These are phyloP conservation scores for Malassezia japonica DNA, from an alignment of 1,284 basidiomycete genomes.

Conservation along the genomic window DNA sequence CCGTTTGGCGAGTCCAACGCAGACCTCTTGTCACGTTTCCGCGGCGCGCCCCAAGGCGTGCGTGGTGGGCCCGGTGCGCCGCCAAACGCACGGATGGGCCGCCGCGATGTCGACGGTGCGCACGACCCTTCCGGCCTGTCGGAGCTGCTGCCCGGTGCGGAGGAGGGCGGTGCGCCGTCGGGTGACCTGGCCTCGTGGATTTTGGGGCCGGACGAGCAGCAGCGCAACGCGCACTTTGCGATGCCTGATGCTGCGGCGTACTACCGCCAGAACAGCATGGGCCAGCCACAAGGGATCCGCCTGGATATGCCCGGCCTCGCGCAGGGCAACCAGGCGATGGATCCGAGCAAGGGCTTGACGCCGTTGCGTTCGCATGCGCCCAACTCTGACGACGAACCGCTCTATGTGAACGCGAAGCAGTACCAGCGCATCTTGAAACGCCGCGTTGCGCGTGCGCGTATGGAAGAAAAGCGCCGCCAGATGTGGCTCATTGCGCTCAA, in stretches of 20 bases:
- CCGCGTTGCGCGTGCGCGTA: constrained; percentile 33
- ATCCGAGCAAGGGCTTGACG: constrained; percentile 2
- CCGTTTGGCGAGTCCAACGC: constrained; percentile 7
- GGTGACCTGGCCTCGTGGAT: constrained; percentile 15
- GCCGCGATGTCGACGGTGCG: constrained; percentile 11
- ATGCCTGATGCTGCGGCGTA: constrained; percentile 14
- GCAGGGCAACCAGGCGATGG: constrained; percentile 1
- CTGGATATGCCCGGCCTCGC: constrained; percentile 13
- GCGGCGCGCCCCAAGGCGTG: neutral
- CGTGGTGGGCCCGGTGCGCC: constrained; percentile 3
- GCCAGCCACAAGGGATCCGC: constrained; percentile 6
- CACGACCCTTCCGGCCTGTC: constrained; percentile 1
- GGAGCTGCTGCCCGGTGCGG: constrained; percentile 9
- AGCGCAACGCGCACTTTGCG: constrained; percentile 5
- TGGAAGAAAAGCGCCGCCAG: constrained; percentile 38
- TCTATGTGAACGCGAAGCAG: constrained; percentile 47
- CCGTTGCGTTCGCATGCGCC: constrained; percentile 15
- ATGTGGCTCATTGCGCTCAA: constrained; percentile 27
- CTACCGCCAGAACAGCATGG: constrained; percentile 8
- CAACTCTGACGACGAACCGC: constrained; percentile 36
- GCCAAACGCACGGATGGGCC: neutral
- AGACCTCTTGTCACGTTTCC: constrained; percentile 9
- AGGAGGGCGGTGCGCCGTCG: neutral
- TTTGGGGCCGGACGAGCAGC: constrained; percentile 11
- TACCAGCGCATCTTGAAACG: constrained; percentile 44